Evolutionary conservation across 2,329 filamentous ascomycete species (phyloP).

Genomic region (Hypomyces perniciosus): DNA sequence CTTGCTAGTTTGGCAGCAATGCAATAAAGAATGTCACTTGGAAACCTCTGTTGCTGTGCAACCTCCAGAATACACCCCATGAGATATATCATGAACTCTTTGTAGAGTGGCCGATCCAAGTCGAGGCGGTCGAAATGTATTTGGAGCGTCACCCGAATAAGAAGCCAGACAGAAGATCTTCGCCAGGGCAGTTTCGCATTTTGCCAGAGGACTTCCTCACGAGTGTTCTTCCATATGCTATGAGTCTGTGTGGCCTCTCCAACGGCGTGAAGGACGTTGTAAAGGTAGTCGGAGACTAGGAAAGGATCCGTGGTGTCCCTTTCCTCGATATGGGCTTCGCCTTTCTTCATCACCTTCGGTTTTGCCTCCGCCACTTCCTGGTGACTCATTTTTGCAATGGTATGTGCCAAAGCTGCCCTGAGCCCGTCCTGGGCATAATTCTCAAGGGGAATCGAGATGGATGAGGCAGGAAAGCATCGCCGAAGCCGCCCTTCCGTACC

Average conservation of each 20-base stretch:
- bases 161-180: slow-evolving; percentile 35
- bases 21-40: slow-evolving; percentile 26
- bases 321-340: slow-evolving; percentile 26
- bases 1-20: slow-evolving; percentile 41
- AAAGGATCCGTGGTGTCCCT: slow-evolving; percentile 46
- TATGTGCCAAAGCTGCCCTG: background rate
- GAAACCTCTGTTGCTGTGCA: slow-evolving; percentile 12
- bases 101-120: slow-evolving; percentile 36
- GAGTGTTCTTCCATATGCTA: slow-evolving; percentile 44
- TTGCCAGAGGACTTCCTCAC: slow-evolving; percentile 47
- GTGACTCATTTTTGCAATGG: slow-evolving; percentile 23
- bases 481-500: too few relatives aligned
- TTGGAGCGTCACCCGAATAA: slow-evolving; percentile 12
- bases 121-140: background rate
- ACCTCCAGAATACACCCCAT: slow-evolving; percentile 31
- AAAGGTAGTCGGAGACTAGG: slow-evolving; percentile 45
- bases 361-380: slow-evolving; percentile 17
- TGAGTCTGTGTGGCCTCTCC: slow-evolving; percentile 22
- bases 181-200: slow-evolving; percentile 33
- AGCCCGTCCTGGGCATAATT: too few relatives aligned
- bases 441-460: too few relatives aligned
- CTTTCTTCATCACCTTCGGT: background rate
- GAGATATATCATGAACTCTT: slow-evolving; percentile 44
- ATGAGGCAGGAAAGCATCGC: too few relatives aligned
- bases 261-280: slow-evolving; percentile 31